These are phyloP conservation scores for Lachnellula willkommii DNA, from an alignment of 2,329 filamentous ascomycete species.

Conservation along the genomic window DNA sequence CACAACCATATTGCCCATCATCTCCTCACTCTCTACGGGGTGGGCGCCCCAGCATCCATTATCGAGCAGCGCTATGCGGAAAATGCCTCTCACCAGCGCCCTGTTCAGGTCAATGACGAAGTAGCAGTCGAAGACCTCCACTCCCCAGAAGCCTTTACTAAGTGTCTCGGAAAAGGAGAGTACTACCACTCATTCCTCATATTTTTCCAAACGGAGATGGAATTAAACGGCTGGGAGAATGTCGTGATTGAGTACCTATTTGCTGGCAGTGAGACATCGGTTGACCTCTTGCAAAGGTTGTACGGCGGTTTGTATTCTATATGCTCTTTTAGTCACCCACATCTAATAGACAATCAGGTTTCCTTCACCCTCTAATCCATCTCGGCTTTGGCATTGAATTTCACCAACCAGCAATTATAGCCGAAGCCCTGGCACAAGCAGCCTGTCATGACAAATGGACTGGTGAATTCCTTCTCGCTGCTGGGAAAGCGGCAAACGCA, in stretches of 20 bases:
- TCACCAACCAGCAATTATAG: constrained; percentile 72
- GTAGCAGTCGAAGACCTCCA: constrained; percentile 39
- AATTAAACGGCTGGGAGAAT: constrained; percentile 53
- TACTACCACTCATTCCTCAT: constrained; percentile 69
- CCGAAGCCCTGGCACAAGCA: constrained; percentile 72
- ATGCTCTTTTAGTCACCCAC: neutral
- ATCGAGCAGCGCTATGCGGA: constrained; percentile 60
- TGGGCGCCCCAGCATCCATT: constrained; percentile 56
- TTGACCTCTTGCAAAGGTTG: constrained; percentile 64
- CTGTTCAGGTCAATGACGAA: constrained; percentile 24
- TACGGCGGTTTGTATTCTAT: constrained; percentile 48
- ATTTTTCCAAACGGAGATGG: constrained; percentile 73
- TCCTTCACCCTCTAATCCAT: constrained; percentile 78
- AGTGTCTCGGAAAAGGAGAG: constrained; percentile 56
- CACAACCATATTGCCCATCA: constrained; percentile 85
- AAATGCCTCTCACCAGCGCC: constrained; percentile 63
- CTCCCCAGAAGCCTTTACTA: constrained; percentile 49
- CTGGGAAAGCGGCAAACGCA: constrained; percentile 44
- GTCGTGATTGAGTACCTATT: constrained; percentile 67
- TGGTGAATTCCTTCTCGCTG: constrained; percentile 45
- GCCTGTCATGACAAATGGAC: constrained; percentile 61
- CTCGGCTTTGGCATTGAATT: constrained; percentile 83
- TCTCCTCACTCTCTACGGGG: constrained; percentile 68
- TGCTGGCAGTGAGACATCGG: constrained; percentile 55
- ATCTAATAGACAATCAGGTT: constrained; percentile 39